Conservation (phyloP, 768 basidiomycete genomes). For the Tylopilus plumbeoviolaceoides region DNA sequence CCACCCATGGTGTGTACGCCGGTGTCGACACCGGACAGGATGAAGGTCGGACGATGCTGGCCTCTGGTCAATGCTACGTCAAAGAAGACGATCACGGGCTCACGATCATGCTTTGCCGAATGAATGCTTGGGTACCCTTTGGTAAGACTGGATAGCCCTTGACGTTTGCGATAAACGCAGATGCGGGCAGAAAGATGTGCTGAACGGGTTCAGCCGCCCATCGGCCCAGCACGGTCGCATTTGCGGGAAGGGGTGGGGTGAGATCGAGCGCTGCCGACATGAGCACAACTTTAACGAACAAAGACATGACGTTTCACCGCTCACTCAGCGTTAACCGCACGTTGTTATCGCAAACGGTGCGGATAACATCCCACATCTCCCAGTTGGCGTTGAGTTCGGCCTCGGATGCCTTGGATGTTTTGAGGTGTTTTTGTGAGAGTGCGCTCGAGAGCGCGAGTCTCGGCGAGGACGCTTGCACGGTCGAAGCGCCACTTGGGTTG, state of each 20-base stretch:
- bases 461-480: slow-evolving; percentile 21
- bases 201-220: slow-evolving; percentile 95
- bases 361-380: slow-evolving; percentile 98
- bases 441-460: slow-evolving; percentile 12
- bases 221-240: slow-evolving; percentile 68
- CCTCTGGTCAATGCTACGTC: slow-evolving; percentile 19
- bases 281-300: slow-evolving; percentile 7
- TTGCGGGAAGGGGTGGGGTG: slow-evolving; percentile 79
- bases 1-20: slow-evolving; percentile 77
- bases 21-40: slow-evolving; percentile 66
- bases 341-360: slow-evolving; percentile 85
- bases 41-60: slow-evolving; percentile 82
- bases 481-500: slow-evolving; percentile 24
- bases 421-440: slow-evolving; percentile 24
- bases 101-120: slow-evolving; percentile 86
- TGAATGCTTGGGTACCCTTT: slow-evolving; percentile 88
- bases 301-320: slow-evolving; percentile 37
- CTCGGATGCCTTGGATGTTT: slow-evolving; percentile 40
- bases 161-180: slow-evolving; percentile 90
- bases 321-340: slow-evolving; percentile 71
- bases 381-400: slow-evolving; percentile 72
- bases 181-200: slow-evolving; percentile 82
- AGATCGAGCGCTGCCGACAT: slow-evolving; percentile 76
- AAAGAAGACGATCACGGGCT: slow-evolving; percentile 26
- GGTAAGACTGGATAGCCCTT: slow-evolving; percentile 97